Conservation (phyloP, 78 protist species). For the Cavenderia fasciculata region DNA sequence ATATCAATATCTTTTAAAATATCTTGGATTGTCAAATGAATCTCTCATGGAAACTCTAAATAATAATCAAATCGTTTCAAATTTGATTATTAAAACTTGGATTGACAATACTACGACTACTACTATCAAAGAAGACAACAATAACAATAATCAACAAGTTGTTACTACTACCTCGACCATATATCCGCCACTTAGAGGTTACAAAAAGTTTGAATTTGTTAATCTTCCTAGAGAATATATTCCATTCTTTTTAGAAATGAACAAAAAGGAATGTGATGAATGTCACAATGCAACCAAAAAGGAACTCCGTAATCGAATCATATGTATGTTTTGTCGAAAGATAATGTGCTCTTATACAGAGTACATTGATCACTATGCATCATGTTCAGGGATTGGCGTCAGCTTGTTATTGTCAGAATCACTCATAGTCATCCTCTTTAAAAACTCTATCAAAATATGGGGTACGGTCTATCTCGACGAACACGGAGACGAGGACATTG, state of each 20-base stretch:
- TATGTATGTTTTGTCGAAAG: background rate
- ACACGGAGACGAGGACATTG: constrained; percentile 35
- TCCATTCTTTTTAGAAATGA: constrained; percentile 1
- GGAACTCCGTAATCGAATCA: background rate
- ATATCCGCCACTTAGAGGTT: too few relatives aligned
- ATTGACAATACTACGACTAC: too few relatives aligned
- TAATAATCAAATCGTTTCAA: too few relatives aligned
- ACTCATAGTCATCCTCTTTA: background rate
- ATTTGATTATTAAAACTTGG: too few relatives aligned
- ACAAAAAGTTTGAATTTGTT: too few relatives aligned
- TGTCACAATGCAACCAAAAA: constrained; percentile 5
- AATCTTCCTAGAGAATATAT: too few relatives aligned
- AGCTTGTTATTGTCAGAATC: background rate
- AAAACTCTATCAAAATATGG: background rate
- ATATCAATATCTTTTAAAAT: too few relatives aligned
- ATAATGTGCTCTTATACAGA: background rate
- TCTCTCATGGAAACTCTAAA: too few relatives aligned
- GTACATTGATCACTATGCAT: background rate
- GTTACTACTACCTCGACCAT: too few relatives aligned
- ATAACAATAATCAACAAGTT: too few relatives aligned
- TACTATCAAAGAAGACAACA: too few relatives aligned
- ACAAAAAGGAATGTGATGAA: background rate
- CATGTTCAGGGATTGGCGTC: background rate
- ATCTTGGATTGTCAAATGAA: too few relatives aligned
- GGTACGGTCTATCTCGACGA: constrained; percentile 33